Evolutionary conservation across 768 basidiomycete species (phyloP), one percentile per base, ranked within the genome.

Genomic region (Austroboletus festivus): DNA sequence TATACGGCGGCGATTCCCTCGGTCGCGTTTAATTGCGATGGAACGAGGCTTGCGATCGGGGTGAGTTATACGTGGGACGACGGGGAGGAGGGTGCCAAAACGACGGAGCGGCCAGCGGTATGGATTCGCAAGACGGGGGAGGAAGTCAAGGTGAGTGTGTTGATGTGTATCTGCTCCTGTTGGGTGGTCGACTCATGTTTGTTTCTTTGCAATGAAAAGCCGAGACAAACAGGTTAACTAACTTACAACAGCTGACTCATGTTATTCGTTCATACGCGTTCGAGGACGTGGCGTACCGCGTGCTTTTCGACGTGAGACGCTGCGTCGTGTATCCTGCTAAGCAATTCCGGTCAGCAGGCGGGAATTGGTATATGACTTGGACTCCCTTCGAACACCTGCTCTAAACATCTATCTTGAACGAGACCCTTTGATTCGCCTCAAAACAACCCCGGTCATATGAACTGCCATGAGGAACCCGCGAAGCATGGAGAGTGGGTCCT

Each of bases 11-110:
- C 85, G 3, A 83, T 96, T n/a, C 81, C 90, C 0, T 79, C 85
- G 0, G 72, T 93, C 34, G 80, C 86, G 1, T 95, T 94, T 69
- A 91, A 85, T 51, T 83, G 80, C 21, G 88, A 93, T 53, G 93
- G 93, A 1, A 78, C 80, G 30, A 84, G 84, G 52, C 70, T 95
- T 16, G 93, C 89, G 2, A 77, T 93, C n/a, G 93, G 82, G 0
- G 81, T 83, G 6, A 86, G 90, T 50, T 93, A 94, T 71, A 89
- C 86, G 11, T 93, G 91, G 86, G 93, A 95, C 56, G 84, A 91
- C 48, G 89, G 89, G 0, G 84, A 93, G 49, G 75, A 78, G 34
- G 87, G 86, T 10, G 69, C 78, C 30, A 87, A 82, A 64, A 77
- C 78, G 31, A 79, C 82, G 15, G 78, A 81, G 48, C 69, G 79